These are phyloP conservation scores for Collybiopsis luxurians DNA, from an alignment of 768 basidiomycete genomes.

Conservation along the genomic window DNA sequence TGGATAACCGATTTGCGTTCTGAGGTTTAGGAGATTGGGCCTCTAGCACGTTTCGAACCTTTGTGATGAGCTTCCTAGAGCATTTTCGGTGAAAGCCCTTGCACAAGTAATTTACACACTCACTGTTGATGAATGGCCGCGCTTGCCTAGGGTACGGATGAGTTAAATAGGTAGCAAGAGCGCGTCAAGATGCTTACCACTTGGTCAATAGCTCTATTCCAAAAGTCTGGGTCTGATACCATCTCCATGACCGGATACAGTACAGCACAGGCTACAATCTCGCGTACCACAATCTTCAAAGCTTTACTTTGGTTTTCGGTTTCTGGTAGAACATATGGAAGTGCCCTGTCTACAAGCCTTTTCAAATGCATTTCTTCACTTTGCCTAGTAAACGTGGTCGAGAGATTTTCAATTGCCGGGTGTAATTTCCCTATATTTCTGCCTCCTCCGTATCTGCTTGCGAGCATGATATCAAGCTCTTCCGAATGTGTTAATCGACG, in stretches of 20 bases:
- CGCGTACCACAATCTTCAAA: slow-evolving; percentile 71
- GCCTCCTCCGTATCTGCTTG: slow-evolving; percentile 69
- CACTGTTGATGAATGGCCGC: slow-evolving; percentile 53
- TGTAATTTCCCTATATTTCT: slow-evolving; percentile 69
- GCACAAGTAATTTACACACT: slow-evolving; percentile 12
- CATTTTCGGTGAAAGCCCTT: slow-evolving; percentile 6
- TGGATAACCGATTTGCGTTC: slow-evolving; percentile 35
- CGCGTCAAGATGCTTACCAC: slow-evolving; percentile 54
- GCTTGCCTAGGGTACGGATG: slow-evolving; percentile 34
- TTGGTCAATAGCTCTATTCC: slow-evolving; percentile 92
- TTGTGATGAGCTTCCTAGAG: slow-evolving; percentile 76
- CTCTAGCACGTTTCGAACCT: slow-evolving; percentile 82
- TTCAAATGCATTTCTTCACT: slow-evolving; percentile 86
- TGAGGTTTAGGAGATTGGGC: slow-evolving; percentile 66
- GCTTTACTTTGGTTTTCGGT: slow-evolving; percentile 70
- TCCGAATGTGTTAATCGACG: slow-evolving; percentile 85
- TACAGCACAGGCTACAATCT: slow-evolving; percentile 80
- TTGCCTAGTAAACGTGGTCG: slow-evolving; percentile 86
- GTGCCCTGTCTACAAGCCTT: slow-evolving; percentile 62
- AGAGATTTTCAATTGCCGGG: slow-evolving; percentile 83
- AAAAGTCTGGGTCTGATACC: slow-evolving; percentile 94
- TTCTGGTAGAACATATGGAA: slow-evolving; percentile 74
- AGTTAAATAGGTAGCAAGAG: background rate
- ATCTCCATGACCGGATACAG: slow-evolving; percentile 89
- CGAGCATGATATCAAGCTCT: slow-evolving; percentile 83